Evolutionary conservation across 371 early-diverging fungal genomes (phyloP), one percentile per base, ranked within the genome.

Genomic region (Mucor circinelloides): DNA sequence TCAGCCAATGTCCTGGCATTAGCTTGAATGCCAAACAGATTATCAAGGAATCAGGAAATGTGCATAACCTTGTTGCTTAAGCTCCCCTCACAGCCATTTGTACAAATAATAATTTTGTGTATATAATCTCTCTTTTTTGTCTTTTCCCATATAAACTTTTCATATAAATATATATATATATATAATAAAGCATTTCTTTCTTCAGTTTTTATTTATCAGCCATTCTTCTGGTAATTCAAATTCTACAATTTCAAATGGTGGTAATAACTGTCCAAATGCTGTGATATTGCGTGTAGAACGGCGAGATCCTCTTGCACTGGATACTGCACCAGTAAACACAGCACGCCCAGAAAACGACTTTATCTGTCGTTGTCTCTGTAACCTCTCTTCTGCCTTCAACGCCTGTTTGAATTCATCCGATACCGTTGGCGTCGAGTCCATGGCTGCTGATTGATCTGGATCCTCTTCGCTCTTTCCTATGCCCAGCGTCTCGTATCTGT

Each of bases 201-300:
- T 12, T 50, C 3, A 3, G 6, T 50, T 3, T 50, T 50, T 50
- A 50, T 9, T 50, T 3, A 13, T 3, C 3, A 21, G 10, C 25
- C 50, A 50, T 12, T 25, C 50, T 12, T 50, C 3, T 0, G 87
- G 85, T 15, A 87, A 64, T 38, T 67, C 68, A 58, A 84, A 87
- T 56, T 87, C 87, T n/a, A 60, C n/a, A 42, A 67, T 63, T 6
- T 67, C 67, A 69, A 87, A 70, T 2, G 63, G 50, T 0, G 87
- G 87, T 42, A 87, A 59, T 55, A 74, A 79, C 19, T 78, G 78
- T n/a, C 87, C 87, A 76, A 87, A 87, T 0, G 85, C 87, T 42
- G 78, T 55, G 0, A 75, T 60, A 69, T 75, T 30, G 55, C 87
- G 69, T 56, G 56, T 27, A 34, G 73, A 60, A 64, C 82, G 60